Conservation (phyloP, 108 stramenopile genomes). For the Craspedostauros australis region DNA sequence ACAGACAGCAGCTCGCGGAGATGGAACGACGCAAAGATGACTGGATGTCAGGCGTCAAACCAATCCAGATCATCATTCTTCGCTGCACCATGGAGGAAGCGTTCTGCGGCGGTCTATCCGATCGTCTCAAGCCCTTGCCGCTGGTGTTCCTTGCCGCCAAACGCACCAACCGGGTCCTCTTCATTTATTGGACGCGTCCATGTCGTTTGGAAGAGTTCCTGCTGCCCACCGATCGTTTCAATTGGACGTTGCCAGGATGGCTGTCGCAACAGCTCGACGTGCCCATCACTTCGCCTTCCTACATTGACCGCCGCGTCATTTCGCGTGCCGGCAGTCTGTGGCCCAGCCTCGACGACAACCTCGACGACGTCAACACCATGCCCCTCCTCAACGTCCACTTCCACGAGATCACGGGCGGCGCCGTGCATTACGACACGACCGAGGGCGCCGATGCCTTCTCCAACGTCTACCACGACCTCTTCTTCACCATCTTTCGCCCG, state of each 20-base stretch:
- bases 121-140: constrained; percentile 42
- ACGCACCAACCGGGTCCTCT: constrained; percentile 28
- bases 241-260: constrained; percentile 36
- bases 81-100: constrained; percentile 5
- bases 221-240: constrained; percentile 23
- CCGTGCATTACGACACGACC: background rate
- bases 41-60: too few species aligned
- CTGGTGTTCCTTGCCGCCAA: constrained; percentile 24
- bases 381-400: background rate
- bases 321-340: background rate
- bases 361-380: background rate
- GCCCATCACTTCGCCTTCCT: background rate
- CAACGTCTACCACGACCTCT: constrained; percentile 27
- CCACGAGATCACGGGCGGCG: background rate
- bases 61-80: too few species aligned
- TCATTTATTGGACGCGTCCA: constrained; percentile 41
- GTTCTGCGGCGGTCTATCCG: constrained; percentile 38
- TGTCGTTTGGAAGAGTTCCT: constrained; percentile 39
- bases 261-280: constrained; percentile 8
- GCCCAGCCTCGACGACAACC: background rate
- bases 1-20: too few species aligned
- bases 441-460: constrained; percentile 7
- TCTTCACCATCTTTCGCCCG: constrained; percentile 24
- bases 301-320: background rate
- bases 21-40: too few species aligned